Base-by-base conservation (phyloP, 2,329 filamentous ascomycete species). In the Venturia effusa region DNA sequence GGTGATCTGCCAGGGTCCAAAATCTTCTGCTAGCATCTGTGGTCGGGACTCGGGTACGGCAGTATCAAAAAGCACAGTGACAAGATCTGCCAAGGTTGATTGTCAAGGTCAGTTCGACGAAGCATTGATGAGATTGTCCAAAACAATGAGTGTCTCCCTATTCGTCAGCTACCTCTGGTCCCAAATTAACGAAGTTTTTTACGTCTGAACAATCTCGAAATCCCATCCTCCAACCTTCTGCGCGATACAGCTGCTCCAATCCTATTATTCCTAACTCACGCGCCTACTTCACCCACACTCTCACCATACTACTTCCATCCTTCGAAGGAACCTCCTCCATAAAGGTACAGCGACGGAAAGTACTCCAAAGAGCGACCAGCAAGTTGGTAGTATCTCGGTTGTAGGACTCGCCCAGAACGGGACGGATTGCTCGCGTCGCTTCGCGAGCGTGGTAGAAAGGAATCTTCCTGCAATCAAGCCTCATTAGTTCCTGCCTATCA, bases 381-480 rank as follows among this genome's bases (percentile, higher is more conserved):
- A 83, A 22, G 80, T 64, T 51, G 22, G 45, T 27, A 13, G 45
- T 30, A 51, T 51, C 45, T 51, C 17, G 24, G 22, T 51, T 27
- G 22, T 51, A 51, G 5, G 45, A 51, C 45, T 27, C 11, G 45
- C 22, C 45, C 22, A 51, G 45, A 11, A 79, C 75, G 11, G 82
- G 84, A n/a, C 32, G 32, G 13, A 59, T 59, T 10, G 22, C 55
- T 19, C 19, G 32, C 30, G 55, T 59, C 8, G 83, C 83, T 70
- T 83, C 80, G 66, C 82, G 79, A 27, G 83, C 83, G 68, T 84
- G 77, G 76, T 86, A 86, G 72, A 84, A 84, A 17, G 83, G 83
- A 57, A 85, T 85, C 7, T 61, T 32, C 48, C 63, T 68, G 57
- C 37, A 22, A 10, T 3, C 5, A 66, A 30, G 3, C 39, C 24